Conservation (phyloP, 176 grass and related monocot species). For the Zoysia japonica region DNA sequence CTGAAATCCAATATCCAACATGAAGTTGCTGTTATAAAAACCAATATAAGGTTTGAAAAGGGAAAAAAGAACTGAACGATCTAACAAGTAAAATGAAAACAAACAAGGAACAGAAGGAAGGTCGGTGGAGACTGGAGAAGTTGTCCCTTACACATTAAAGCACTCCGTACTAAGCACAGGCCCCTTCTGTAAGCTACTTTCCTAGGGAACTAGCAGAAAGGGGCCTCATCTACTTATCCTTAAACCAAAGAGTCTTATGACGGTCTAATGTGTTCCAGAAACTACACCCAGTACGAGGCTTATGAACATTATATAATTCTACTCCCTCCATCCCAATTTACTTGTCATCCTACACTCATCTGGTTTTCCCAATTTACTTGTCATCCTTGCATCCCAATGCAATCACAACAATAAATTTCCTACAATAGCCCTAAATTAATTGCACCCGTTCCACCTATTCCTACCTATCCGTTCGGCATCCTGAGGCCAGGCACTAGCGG, state of each 20-base stretch:
- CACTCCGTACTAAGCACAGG: neutral
- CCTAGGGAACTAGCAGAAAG: neutral
- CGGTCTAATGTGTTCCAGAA: neutral
- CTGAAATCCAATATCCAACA: neutral
- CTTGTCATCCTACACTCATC: too few relatives aligned
- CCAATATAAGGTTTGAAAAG: neutral
- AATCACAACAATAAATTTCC: too few relatives aligned
- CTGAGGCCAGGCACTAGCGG: too few relatives aligned
- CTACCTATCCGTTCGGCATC: too few relatives aligned
- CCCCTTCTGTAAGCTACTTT: neutral
- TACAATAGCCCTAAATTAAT: too few relatives aligned
- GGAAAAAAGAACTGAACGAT: neutral
- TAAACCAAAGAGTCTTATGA: neutral
- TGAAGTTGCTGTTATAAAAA: neutral
- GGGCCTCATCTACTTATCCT: neutral
- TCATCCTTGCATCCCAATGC: too few relatives aligned
- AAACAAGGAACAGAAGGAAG: neutral
- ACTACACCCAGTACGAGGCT: neutral
- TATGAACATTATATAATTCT: neutral
- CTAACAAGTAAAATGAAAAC: neutral
- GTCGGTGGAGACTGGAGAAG: neutral
- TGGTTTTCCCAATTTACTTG: too few relatives aligned
- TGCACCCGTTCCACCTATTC: too few relatives aligned
- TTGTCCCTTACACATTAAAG: neutral
- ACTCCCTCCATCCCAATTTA: too few relatives aligned